A percentile compares a stretch with the other conserved stretches of the same genome.
Conservation (phyloP, 768 basidiomycete species). For the Suillus placidus region DNA sequence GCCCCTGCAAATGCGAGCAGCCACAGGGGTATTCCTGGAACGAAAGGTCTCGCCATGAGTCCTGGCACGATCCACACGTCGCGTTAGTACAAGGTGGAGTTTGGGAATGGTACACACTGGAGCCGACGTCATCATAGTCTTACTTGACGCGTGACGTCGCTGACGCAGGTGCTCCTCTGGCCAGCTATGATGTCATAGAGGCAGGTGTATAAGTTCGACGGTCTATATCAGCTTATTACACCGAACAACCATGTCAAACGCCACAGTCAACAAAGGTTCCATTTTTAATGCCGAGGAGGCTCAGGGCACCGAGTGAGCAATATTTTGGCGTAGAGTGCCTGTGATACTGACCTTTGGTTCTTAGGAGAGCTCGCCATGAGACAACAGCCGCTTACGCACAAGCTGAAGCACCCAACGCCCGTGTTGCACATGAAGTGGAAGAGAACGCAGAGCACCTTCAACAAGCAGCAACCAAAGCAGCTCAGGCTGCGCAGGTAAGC, state of each 20-base stretch:
- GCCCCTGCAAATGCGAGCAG: slow-evolving; percentile 30
- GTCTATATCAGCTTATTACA: not conserved
- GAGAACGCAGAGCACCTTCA: slow-evolving; percentile 48
- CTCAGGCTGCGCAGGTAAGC: slow-evolving; percentile 53
- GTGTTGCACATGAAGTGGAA: slow-evolving; percentile 47
- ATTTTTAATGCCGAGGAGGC: slow-evolving; percentile 44
- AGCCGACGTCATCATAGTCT: slow-evolving; percentile 1
- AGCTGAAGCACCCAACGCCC: slow-evolving; percentile 46
- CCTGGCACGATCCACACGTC: slow-evolving; percentile 3
- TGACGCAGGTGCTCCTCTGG: not conserved
- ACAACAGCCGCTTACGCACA: slow-evolving; percentile 60
- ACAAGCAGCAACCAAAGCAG: slow-evolving; percentile 53
- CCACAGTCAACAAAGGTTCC: not conserved
- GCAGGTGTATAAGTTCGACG: not conserved
- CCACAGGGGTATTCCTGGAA: slow-evolving; percentile 5
- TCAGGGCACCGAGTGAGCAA: slow-evolving; percentile 37
- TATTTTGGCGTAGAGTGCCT: not conserved
- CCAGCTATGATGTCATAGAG: not conserved
- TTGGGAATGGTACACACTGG: too few species aligned
- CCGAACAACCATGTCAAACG: slow-evolving; percentile 14
- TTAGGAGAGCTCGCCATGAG: slow-evolving; percentile 41
- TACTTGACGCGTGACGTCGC: slow-evolving; percentile 2
- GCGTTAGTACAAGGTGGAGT: not conserved
- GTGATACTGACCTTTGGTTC: not conserved
- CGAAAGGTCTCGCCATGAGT: slow-evolving; percentile 8